These are phyloP conservation scores for Paracorniculantispora psalliotae DNA, from an alignment of 2,329 filamentous ascomycete species.

Conservation along the genomic window DNA sequence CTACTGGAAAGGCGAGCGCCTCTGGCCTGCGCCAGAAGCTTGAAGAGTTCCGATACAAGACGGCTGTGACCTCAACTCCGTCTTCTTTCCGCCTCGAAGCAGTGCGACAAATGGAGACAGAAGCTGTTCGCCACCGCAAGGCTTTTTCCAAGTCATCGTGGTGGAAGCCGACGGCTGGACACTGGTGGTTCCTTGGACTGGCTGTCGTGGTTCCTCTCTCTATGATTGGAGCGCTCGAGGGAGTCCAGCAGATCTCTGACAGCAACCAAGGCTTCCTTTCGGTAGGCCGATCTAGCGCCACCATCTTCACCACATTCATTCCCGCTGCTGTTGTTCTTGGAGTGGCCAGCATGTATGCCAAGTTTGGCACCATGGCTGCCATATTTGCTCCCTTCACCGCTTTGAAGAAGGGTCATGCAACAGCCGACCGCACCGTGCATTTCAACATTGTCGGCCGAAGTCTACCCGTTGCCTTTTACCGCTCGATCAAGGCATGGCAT, in stretches of 20 bases:
- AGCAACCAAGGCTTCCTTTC: conserved; percentile 21
- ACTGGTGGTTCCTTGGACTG: conserved; percentile 22
- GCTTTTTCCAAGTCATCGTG: conserved; percentile 9
- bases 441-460: conserved; percentile 20
- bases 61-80: background rate
- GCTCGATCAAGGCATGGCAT: conserved; percentile 18
- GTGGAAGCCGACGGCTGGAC: conserved; percentile 21
- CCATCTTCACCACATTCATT: conserved; percentile 26
- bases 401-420: conserved; percentile 19
- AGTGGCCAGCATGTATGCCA: conserved; percentile 21
- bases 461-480: conserved; percentile 19
- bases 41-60: background rate
- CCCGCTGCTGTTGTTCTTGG: conserved; percentile 13
- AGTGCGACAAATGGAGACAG: background rate
- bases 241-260: conserved; percentile 22
- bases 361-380: conserved; percentile 19
- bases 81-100: background rate
- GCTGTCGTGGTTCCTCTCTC: conserved; percentile 20
- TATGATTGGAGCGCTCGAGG: conserved; percentile 19
- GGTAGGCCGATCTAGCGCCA: conserved; percentile 15
- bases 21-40: background rate
- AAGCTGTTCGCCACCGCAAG: background rate
- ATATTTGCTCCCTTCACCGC: conserved; percentile 21
- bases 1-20: background rate
- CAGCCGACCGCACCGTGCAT: conserved; percentile 16